Evolutionary conservation across 2,329 filamentous ascomycete species (phyloP), one percentile per base, ranked within the genome.

Genomic region (Sporothrix pseudoabietina): DNA sequence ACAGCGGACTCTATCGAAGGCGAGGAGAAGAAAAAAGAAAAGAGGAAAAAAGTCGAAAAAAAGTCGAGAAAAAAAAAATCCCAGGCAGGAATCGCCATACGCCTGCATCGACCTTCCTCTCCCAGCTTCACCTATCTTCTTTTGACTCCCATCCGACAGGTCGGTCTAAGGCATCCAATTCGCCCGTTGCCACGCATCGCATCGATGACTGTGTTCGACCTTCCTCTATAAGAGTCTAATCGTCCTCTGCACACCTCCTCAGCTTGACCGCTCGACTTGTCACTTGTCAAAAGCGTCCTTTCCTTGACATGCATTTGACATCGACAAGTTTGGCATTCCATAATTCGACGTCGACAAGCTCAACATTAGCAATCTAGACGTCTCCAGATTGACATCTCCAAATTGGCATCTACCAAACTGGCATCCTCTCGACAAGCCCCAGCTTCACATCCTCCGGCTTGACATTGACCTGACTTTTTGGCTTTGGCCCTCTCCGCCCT

Each of bases 131-230:
- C 35, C 35, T 35, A 26, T n/a, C 12, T 35, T 44, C 22, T 41
- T 8, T 41, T 8, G 32, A 12, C n/a, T 22, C 39, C 6, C 41
- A 10, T 10, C 14, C 61, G 44, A 49, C 44, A 49, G 14, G 4
- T 47, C 61, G 61, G 61, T 19, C 61, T 9, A n/a, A 39, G 59
- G 39, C 44, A 47, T 66, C 39, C n/a, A 22, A 47, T 26, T 66
- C n/a, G 22, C 16, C 39, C 61, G 61, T 65, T 6, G 39, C 22
- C 61, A 47, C 39, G 39, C 22, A 22, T 9, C 14, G 12, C 19
- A 12, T 22, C 35, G n/a, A 65, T 26, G 59, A 44, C 35, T 41
- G 59, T 44, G 19, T 14, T 26, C 19, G 35, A 19, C 55, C 10
- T 41, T 66, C 12, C 10, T 41, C 61, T 30, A 22, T 26, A 10